phyloP scores from a whole-genome alignment of 352 stramenopile species.

The Globisporangium polare region DNA sequence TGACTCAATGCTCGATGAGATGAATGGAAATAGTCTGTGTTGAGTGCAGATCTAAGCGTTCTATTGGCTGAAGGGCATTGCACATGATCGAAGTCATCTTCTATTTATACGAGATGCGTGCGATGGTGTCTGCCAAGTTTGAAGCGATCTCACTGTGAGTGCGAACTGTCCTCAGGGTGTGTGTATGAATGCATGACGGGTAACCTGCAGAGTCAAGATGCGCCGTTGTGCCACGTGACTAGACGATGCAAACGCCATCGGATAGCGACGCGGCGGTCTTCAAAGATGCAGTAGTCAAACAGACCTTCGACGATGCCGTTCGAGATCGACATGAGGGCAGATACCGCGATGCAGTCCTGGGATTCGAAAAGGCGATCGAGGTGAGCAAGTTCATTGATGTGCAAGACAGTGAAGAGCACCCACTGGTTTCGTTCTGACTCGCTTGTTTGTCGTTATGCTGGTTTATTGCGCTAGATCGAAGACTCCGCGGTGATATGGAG shows the following conservation, averaged over 20 bases:
- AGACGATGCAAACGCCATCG: background rate
- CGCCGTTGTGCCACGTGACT: background rate
- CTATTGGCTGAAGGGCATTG: background rate
- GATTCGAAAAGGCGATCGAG: constrained; percentile 43
- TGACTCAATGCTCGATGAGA: background rate
- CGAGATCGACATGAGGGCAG: constrained; percentile 30
- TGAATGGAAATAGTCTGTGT: background rate
- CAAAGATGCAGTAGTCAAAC: constrained; percentile 26
- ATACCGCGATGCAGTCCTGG: constrained; percentile 33
- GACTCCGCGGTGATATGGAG: constrained; percentile 55
- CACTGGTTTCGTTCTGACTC: background rate
- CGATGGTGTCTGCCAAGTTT: background rate
- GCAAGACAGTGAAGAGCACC: background rate
- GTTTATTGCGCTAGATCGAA: constrained; percentile 32
- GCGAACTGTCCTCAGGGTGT: background rate
- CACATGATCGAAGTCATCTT: background rate
- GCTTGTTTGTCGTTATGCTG: background rate
- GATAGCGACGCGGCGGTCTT: constrained; percentile 2
- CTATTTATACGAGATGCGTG: background rate
- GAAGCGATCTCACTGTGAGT: background rate
- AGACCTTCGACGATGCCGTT: constrained; percentile 26
- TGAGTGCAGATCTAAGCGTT: background rate
- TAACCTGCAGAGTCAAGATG: constrained; percentile 1
- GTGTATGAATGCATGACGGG: background rate
- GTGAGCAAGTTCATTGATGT: constrained; percentile 13